These are phyloP conservation scores for Lithospermum erythrorhizon DNA, from an alignment of 257 asterid species.

Conservation along the genomic window DNA sequence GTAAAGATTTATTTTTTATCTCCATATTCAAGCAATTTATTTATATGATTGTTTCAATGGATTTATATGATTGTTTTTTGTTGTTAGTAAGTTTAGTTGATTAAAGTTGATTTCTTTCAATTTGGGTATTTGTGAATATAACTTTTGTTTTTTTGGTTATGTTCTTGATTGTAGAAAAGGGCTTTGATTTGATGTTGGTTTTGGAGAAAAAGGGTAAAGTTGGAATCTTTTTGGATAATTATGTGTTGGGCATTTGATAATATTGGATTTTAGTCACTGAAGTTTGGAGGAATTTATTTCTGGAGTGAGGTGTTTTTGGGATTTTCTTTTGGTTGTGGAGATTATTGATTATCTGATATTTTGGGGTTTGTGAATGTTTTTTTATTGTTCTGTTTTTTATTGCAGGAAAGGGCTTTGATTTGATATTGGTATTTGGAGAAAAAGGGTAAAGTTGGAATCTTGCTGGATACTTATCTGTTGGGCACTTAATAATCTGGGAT, in stretches of 20 bases:
- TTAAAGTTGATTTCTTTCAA: background rate
- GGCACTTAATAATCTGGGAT: background rate
- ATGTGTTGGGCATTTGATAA: background rate
- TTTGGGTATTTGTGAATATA: background rate
- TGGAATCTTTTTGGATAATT: slow-evolving; percentile 6
- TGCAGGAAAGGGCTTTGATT: slow-evolving; percentile 14
- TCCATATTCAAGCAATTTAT: too few relatives aligned
- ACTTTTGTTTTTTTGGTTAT: background rate
- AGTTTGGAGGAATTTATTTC: background rate
- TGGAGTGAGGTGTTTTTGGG: background rate
- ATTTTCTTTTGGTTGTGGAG: slow-evolving; percentile 2
- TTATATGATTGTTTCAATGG: too few relatives aligned
- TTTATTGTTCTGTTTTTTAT: background rate
- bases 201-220: slow-evolving; percentile 9
- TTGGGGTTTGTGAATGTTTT: background rate
- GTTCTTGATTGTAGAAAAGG: slow-evolving; percentile 9
- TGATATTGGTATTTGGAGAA: slow-evolving; percentile 4
- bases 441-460: slow-evolving; percentile 11
- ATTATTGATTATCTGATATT: background rate
- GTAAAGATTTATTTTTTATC: too few relatives aligned
- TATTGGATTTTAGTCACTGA: background rate
- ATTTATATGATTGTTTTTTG: too few relatives aligned
- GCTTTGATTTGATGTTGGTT: slow-evolving; percentile 7
- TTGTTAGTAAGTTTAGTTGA: slow-evolving; percentile 3
- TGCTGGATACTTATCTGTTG: background rate